A percentile compares a stretch with the other conserved stretches of the same genome.
These are phyloP conservation scores for Gliomastix tumulicola DNA, from an alignment of 2,329 filamentous ascomycete species.

Conservation along the genomic window DNA sequence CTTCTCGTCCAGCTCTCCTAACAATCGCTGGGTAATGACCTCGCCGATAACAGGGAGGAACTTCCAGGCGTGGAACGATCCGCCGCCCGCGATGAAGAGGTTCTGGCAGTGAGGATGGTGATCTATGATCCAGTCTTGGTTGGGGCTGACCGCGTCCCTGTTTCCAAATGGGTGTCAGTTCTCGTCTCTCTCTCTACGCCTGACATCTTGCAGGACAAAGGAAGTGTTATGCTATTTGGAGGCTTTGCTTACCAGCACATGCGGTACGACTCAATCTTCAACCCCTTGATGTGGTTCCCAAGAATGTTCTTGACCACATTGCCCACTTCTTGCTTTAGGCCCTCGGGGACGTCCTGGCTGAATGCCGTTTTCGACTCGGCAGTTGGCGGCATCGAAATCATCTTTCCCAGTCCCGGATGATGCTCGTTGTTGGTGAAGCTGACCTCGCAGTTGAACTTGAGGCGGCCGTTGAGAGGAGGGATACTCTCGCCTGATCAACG, in stretches of 20 bases:
- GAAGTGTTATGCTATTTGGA: too few relatives aligned
- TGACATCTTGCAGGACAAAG: too few relatives aligned
- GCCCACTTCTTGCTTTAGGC: neutral
- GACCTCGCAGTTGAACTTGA: neutral
- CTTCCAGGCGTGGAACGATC: conserved; percentile 60
- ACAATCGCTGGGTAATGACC: too few relatives aligned
- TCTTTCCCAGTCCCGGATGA: neutral
- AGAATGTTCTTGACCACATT: neutral
- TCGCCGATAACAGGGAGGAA: too few relatives aligned
- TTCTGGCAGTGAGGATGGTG: conserved; percentile 40
- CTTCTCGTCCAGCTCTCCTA: too few relatives aligned
- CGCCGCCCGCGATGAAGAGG: conserved; percentile 53
- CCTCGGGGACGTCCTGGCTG: neutral
- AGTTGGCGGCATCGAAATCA: neutral
- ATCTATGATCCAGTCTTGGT: conserved; percentile 55
- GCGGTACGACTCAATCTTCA: neutral
- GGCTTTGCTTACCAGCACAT: conserved; percentile 42
- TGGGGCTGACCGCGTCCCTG: conserved; percentile 56
- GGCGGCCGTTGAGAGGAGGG: neutral
- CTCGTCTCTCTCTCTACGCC: too few relatives aligned
- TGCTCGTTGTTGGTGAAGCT: neutral
- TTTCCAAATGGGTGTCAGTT: too few relatives aligned
- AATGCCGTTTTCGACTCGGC: neutral
- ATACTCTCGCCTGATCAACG: neutral
- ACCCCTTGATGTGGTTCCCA: neutral